Base-by-base conservation (phyloP, 1,284 basidiomycete genomes). In the Rhodotorula sp. region DNA sequence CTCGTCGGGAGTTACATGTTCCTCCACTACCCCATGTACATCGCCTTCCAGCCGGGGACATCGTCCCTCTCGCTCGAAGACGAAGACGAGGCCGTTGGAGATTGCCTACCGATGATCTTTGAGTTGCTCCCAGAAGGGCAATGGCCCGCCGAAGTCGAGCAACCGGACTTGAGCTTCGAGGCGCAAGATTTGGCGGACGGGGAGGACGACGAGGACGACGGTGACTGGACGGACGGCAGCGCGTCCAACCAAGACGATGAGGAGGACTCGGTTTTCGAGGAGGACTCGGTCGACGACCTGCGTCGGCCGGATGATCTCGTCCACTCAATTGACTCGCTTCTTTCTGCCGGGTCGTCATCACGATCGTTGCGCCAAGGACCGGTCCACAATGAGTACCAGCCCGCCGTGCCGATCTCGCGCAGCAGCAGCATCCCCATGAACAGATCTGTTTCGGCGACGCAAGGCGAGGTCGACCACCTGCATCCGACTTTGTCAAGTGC, bases 41-140 rank as follows among this genome's bases (percentile, higher is more conserved):
- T 54, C 28, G 54, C 60, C 43, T 71, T 45, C 59, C 71, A 74
- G 59, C 49, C 68, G 8, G 26, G n/a, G 50, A 52, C 50, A 1
- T 16, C 26, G 26, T 15, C 54, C 0, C 54, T 55, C 12, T 14
- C 28, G 1, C 64, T 75, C 16, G 64, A 62, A 2, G 70, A 62
- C 26, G 73, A 75, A 26, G 61, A 62, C 58, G 73, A 75, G 55
- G 68, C 70, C 15, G 66, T 75, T 49, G 73, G 73, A 16, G 73
- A 75, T 47, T 70, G 68, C 38, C 68, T 75, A 68, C 26, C 34
- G 10, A 62, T 75, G n/a, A 31, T 60, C 12, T 57, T 75, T 5
- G 60, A 67, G 28, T 59, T 75, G 15, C 47, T 73, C 1, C 72
- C 72, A 5, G 67, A 66, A 19, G 72, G 72, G 1, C 48, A 54